These are phyloP conservation scores for Penicillium sp. DNA, from an alignment of 2,329 filamentous ascomycete species.

Conservation along the genomic window DNA sequence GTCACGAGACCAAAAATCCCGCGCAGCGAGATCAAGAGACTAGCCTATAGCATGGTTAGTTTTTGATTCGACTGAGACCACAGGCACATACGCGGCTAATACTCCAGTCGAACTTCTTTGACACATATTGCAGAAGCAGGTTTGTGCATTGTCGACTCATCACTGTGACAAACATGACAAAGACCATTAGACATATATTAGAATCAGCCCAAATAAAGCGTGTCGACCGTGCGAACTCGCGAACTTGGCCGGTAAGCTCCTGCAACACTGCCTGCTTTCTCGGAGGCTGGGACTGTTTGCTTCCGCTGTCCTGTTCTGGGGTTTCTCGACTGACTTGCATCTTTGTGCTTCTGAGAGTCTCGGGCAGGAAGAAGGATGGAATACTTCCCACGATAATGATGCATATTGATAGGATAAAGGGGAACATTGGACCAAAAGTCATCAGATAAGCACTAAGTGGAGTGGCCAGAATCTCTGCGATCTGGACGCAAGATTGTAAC, in stretches of 20 bases:
- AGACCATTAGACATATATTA: conserved; percentile 21
- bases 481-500: conserved; percentile 17
- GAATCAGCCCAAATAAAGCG: conserved; percentile 25
- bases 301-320: not conserved
- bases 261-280: conserved; percentile 9
- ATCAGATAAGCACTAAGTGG: conserved; percentile 31
- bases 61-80: not conserved
- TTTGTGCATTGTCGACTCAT: conserved; percentile 22
- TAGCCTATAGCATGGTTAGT: conserved; percentile 20
- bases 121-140: conserved; percentile 31
- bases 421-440: conserved; percentile 22
- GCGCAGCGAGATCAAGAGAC: conserved; percentile 28
- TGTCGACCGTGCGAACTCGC: conserved; percentile 22
- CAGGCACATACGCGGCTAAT: conserved; percentile 22
- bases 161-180: conserved; percentile 22
- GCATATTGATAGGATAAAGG: conserved; percentile 17
- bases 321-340: not conserved
- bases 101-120: conserved; percentile 31
- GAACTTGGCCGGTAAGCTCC: conserved; percentile 11
- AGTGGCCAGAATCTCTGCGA: conserved; percentile 27
- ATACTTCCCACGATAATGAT: conserved; percentile 11
- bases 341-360: conserved; percentile 22
- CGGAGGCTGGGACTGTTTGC: not conserved
- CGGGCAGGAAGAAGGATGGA: conserved; percentile 18
- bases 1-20: conserved; percentile 21